These are phyloP conservation scores for Bruguiera sexangula DNA, from an alignment of 345 rosid genomes.

Conservation along the genomic window DNA sequence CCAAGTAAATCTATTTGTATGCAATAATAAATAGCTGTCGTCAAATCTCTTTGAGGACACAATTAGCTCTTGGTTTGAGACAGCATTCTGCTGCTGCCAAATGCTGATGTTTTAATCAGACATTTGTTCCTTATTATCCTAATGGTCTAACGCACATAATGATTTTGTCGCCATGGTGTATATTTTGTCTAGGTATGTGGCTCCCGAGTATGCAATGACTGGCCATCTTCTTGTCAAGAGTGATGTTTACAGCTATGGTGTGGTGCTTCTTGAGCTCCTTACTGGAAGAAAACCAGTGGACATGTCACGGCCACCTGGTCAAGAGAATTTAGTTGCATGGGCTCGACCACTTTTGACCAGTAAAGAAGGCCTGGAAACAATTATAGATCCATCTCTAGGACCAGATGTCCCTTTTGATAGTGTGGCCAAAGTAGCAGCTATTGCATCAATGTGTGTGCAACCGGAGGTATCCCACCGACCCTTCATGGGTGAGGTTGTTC, in stretches of 20 bases:
- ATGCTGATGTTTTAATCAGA: too few relatives aligned
- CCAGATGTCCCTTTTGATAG: constrained; percentile 65
- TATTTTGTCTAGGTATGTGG: constrained; percentile 65
- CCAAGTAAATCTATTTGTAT: too few relatives aligned
- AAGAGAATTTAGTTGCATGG: constrained; percentile 91
- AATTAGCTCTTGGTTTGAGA: too few relatives aligned
- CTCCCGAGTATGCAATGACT: constrained; percentile 98
- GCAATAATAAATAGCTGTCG: too few relatives aligned
- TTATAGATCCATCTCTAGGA: constrained; percentile 65
- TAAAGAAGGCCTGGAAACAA: constrained; percentile 65
- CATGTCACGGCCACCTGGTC: constrained; percentile 85
- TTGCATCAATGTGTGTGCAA: constrained; percentile 97
- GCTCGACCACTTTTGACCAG: constrained; percentile 78
- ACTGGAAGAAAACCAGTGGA: constrained; percentile 86
- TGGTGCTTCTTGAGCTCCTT: constrained; percentile 91
- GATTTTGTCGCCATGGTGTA: constrained; percentile 2
- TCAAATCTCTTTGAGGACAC: too few relatives aligned
- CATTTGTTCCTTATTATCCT: too few relatives aligned
- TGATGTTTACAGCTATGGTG: constrained; percentile 99
- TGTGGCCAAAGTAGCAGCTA: constrained; percentile 83
- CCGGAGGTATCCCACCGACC: constrained; percentile 95
- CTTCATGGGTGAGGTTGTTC: constrained; percentile 98
- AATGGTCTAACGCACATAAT: not conserved
- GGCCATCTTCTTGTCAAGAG: constrained; percentile 97
- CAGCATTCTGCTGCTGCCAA: too few relatives aligned